Conservation (phyloP, 1,139 yeast species). For the Hemisphaericaspora xylofermentans region DNA sequence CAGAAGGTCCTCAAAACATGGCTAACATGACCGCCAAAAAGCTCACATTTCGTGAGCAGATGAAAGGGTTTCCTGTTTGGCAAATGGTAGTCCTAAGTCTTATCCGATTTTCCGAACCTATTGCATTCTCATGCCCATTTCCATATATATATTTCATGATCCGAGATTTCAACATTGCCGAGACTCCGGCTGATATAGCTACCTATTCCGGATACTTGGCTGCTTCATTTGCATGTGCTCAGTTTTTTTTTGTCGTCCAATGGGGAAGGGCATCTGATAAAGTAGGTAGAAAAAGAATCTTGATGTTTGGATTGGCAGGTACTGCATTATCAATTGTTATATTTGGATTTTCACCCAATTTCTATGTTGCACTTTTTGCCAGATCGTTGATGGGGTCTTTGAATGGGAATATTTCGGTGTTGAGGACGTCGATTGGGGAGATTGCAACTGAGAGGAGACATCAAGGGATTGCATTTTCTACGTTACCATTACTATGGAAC, state of each 20-base stretch:
- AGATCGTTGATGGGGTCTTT: conserved; percentile 54
- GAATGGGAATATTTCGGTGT: conserved; percentile 62
- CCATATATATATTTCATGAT: conserved; percentile 69
- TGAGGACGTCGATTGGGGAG: conserved; percentile 62
- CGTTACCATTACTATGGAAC: conserved; percentile 60
- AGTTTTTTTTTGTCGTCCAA: conserved; percentile 53
- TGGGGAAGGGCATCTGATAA: conserved; percentile 60
- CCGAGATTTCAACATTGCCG: conserved; percentile 52
- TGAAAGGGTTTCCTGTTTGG: conserved; percentile 48
- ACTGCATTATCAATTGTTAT: conserved; percentile 46
- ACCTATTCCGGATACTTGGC: conserved; percentile 60
- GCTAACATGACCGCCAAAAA: no score
- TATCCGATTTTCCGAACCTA: conserved; percentile 59
- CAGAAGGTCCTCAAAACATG: no score
- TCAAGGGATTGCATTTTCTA: conserved; percentile 61
- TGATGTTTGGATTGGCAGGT: conserved; percentile 54
- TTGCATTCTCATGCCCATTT: conserved; percentile 61
- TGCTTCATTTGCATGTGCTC: conserved; percentile 54
- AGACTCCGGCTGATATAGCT: conserved; percentile 51
- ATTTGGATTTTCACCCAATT: conserved; percentile 54
- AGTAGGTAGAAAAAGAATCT: conserved; percentile 57
- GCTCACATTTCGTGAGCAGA: conserved; percentile 15
- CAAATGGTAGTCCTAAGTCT: conserved; percentile 48
- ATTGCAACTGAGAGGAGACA: conserved; percentile 54
- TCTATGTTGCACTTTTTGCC: conserved; percentile 51